Evolutionary conservation across 257 asterid species (phyloP).

Genomic region (Buddleja alternifolia): DNA sequence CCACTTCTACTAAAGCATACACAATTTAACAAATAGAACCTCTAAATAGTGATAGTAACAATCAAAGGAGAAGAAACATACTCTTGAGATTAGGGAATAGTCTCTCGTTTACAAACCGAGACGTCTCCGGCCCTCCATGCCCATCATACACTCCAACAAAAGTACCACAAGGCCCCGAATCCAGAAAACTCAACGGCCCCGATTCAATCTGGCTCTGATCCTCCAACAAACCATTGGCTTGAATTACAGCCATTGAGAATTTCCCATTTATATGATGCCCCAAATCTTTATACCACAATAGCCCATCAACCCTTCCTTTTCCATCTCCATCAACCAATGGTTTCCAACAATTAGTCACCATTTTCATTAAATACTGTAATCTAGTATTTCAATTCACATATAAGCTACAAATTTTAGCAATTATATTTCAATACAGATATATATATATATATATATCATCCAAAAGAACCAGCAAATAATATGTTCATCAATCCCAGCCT

Average conservation of each 20-base stretch:
- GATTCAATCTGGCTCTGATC: constrained; percentile 96
- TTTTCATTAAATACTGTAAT: constrained; percentile 25
- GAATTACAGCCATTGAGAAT: constrained; percentile 90
- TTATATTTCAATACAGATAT: too few relatives aligned
- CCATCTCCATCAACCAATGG: constrained; percentile 63
- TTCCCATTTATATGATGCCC: constrained; percentile 80
- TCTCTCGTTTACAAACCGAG: constrained; percentile 71
- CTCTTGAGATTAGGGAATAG: constrained; percentile 81
- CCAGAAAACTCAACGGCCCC: constrained; percentile 68
- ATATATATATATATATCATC: too few relatives aligned
- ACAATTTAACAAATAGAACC: neutral
- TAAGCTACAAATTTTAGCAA: constrained; percentile 30
- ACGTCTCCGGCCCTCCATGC: constrained; percentile 95
- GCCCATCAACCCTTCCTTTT: constrained; percentile 69
- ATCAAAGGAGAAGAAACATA: constrained; percentile 43
- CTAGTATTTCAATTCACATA: constrained; percentile 26
- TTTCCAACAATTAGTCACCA: constrained; percentile 91
- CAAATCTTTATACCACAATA: constrained; percentile 85
- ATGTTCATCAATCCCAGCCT: constrained; percentile 44
- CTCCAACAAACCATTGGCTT: constrained; percentile 86
- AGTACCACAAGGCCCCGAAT: constrained; percentile 83
- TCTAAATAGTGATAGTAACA: neutral
- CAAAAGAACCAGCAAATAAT: constrained; percentile 63
- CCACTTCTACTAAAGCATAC: too few relatives aligned
- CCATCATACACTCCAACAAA: constrained; percentile 95